Base-by-base conservation (phyloP, 1,139 yeast species). In the Saccharomycopsis hybrid region DNA sequence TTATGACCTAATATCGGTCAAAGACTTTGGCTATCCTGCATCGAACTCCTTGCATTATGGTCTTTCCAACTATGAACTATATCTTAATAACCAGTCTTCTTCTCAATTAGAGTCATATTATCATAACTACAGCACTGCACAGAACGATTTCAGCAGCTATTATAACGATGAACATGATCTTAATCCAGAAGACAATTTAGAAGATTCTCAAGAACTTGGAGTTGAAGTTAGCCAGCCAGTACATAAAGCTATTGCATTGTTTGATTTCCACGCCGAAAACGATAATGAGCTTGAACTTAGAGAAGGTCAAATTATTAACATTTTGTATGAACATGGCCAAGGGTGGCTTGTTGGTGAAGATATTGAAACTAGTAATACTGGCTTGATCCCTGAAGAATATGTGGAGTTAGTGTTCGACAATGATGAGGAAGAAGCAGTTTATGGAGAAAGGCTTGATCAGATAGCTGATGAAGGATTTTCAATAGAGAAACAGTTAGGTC, bases 271-370 rank as follows among this genome's bases (percentile, higher is more conserved):
- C 33, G 96, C 98, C 0, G 97, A 92, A 63, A 92, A 92, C 65
- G 96, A 88, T 58, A 92, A 92, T 64, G 98, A 92, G 61, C 80
- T 90, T 48, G 80, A 77, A 9, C 69, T 92, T 41, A 66, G 65
- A 5, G 95, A 85, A 59, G 96, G 96, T 38, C 97, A 92, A 65
- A 66, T 79, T 24, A 79, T 94, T 3, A 83, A 92, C 78, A 85
- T 92, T 33, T 81, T 85, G 54, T 90, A 90, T 64, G 77, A 95
- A 55, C 96, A 92, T 64, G 97, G 97, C 27, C 97, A 92, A 64
- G 98, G 98, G 4, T 92, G 98, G 98, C 73, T 94, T 3, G 97
- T 92, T 46, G 97, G 97, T 0, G 87, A 83, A 58, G 90, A 86
- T 61, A 85, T 89, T 0, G 73, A 65, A 35, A 76, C 84, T 3